A percentile compares a stretch with the other conserved stretches of the same genome.
Conservation (phyloP, 306 rosid genomes). For the Phaseolus lunatus region DNA sequence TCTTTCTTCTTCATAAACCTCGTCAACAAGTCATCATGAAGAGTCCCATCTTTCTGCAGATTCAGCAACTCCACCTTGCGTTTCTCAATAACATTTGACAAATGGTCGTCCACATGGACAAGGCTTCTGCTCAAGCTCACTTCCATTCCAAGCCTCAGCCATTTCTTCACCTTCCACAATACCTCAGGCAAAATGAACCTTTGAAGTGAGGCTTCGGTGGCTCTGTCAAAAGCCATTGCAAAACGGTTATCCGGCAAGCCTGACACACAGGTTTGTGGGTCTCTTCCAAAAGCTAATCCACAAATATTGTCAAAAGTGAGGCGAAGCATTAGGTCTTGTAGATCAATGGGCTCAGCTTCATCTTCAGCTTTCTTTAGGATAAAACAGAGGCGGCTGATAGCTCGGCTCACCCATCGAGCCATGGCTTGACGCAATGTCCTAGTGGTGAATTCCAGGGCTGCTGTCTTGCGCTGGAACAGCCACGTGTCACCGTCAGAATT, state of each 20-base stretch:
- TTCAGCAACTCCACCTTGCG: slow-evolving; percentile 80
- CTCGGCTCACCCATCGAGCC: slow-evolving; percentile 95
- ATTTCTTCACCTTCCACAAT: slow-evolving; percentile 78
- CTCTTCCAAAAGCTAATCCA: slow-evolving; percentile 86
- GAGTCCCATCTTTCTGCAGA: slow-evolving; percentile 68
- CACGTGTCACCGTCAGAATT: slow-evolving; percentile 96
- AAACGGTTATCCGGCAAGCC: slow-evolving; percentile 70
- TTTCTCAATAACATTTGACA: slow-evolving; percentile 73
- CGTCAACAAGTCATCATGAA: slow-evolving; percentile 79
- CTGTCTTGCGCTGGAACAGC: slow-evolving; percentile 89
- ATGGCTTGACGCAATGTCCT: slow-evolving; percentile 91
- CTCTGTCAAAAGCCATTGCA: slow-evolving; percentile 79
- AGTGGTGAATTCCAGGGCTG: slow-evolving; percentile 93
- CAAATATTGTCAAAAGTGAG: slow-evolving; percentile 92
- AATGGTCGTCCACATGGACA: slow-evolving; percentile 65
- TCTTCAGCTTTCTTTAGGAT: slow-evolving; percentile 63
- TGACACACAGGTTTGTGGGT: slow-evolving; percentile 71
- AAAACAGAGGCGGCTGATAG: slow-evolving; percentile 72
- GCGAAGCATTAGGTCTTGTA: slow-evolving; percentile 80
- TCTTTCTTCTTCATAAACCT: slow-evolving; percentile 92
- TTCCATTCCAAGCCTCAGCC: slow-evolving; percentile 93
- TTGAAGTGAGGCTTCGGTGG: slow-evolving; percentile 88
- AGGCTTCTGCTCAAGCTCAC: slow-evolving; percentile 88
- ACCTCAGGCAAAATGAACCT: slow-evolving; percentile 80
- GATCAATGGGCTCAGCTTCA: slow-evolving; percentile 59